Base-by-base conservation (phyloP, 1,284 basidiomycete species). In the Marasmius sp. region DNA sequence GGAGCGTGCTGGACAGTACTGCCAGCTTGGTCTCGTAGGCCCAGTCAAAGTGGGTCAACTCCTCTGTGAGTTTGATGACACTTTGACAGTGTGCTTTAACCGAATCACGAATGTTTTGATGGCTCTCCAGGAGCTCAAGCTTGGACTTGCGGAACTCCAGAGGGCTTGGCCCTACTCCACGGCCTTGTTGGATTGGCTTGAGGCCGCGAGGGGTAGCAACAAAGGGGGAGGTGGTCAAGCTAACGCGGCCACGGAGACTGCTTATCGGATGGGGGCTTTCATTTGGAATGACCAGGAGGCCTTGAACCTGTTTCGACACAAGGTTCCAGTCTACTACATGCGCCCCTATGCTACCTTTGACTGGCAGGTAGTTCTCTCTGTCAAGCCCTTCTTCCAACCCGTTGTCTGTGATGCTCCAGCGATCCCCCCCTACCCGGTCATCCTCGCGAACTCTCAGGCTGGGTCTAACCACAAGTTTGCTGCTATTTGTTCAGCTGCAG, bases 381-480 rank as follows among this genome's bases (percentile, higher is more conserved):
- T 52, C 1, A 38, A 36, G 9, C 18, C 16, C 1, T 16, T 61
- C 11, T 8, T 5, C 3, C 20, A 1, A 6, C 55, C 55, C 3
- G 2, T 6, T 1, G 36, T 45, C 6, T 51, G 36, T 12, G 41
- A 51, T 9, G 39, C 49, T 5, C 2, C 60, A 4, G 55, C 60
- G 8, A 3, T 18, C 5, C 60, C 60, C 2, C 48, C 55, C 3
- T 61, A 61, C 34, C 48, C 55, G 6, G 16, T 41, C 9, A 9
- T 48, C 4, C 49, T 61, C 12, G 16, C 12, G 6, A 61, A 49
- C 4, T 34, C n/a, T 11, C 60, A 61, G 33, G 60, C 55, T 20
- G 56, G 60, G 6, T 57, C 60, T 1, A 49, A 61, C 16, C 37
- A 61, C 5, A 61, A 61, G 36, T 61, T 61, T 58, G 47, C 55